Percentiles rank a stretch among this genome's conserved stretches.
These are phyloP conservation scores for Fusarium acutatum DNA, from an alignment of 2,329 filamentous ascomycete species.

Conservation along the genomic window DNA sequence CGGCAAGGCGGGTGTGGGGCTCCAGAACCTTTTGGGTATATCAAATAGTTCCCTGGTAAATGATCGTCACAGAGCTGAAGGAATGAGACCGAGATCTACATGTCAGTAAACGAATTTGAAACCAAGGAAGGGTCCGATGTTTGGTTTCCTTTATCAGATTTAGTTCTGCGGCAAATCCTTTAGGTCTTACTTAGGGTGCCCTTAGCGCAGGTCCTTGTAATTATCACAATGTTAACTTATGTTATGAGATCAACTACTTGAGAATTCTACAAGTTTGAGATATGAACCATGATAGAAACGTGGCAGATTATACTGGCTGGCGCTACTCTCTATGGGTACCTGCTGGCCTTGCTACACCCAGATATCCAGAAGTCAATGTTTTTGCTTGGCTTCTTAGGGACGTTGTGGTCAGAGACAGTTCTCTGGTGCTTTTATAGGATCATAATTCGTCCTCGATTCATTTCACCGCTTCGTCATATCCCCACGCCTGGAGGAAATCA, in stretches of 20 bases:
- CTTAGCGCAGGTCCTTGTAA: background rate
- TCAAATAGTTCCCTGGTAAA: background rate
- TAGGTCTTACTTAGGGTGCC: background rate
- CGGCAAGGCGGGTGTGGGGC: background rate
- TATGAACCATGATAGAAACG: background rate
- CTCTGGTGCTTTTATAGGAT: conserved; percentile 51
- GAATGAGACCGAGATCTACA: background rate
- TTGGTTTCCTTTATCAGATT: background rate
- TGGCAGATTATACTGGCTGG: background rate
- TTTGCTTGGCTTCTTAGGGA: background rate
- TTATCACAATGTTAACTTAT: fast-evolving
- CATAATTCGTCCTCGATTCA: conserved; percentile 57
- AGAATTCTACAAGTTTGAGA: background rate
- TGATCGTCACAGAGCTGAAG: background rate
- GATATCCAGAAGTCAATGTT: background rate
- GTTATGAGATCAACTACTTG: fast-evolving
- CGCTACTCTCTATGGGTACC: background rate
- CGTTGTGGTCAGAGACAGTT: conserved; percentile 7
- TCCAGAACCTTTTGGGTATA: background rate
- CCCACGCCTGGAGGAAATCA: conserved; percentile 55
- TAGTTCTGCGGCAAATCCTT: background rate
- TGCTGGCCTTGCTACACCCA: background rate
- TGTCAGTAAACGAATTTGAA: background rate
- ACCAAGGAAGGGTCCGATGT: background rate
- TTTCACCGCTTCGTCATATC: conserved; percentile 59